Evolutionary conservation across 441 rosid genomes (phyloP).

Genomic region (Geranium incanum): DNA sequence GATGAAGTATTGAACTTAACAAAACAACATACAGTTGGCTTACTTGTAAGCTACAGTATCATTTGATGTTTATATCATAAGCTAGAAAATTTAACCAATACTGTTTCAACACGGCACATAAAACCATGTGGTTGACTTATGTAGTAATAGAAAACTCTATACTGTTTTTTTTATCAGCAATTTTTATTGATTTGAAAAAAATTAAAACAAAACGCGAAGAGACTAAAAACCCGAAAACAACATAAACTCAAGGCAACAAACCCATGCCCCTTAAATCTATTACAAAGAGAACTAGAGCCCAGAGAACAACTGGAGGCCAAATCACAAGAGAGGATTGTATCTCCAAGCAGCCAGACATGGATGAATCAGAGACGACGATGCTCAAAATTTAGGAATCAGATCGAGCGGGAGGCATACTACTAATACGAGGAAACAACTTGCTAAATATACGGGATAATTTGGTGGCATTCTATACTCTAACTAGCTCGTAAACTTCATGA

Average conservation of each 20-base stretch:
- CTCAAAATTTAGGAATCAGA: too few species aligned
- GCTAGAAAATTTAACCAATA: not conserved
- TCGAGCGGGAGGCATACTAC: not conserved
- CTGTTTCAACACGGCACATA: not conserved
- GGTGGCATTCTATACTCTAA: constrained; percentile 3
- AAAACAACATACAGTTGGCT: not conserved
- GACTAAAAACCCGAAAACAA: too few species aligned
- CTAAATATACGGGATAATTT: not conserved
- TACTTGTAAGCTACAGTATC: not conserved
- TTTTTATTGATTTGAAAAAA: too few species aligned
- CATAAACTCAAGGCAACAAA: too few species aligned
- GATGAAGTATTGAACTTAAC: not conserved
- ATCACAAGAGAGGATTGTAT: too few species aligned
- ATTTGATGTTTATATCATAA: not conserved
- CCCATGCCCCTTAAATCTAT: too few species aligned
- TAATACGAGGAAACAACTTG: not conserved
- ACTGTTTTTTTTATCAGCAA: too few species aligned
- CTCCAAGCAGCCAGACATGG: too few species aligned
- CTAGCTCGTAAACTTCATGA: constrained; percentile 1
- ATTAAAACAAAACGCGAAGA: too few species aligned
- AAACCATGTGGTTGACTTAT: not conserved
- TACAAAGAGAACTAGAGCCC: too few species aligned
- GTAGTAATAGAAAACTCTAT: not conserved
- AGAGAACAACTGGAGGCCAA: too few species aligned
- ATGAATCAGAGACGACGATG: too few species aligned